These are phyloP conservation scores for Panicum hallii DNA, from an alignment of 202 grass and related monocot genomes.

Conservation along the genomic window DNA sequence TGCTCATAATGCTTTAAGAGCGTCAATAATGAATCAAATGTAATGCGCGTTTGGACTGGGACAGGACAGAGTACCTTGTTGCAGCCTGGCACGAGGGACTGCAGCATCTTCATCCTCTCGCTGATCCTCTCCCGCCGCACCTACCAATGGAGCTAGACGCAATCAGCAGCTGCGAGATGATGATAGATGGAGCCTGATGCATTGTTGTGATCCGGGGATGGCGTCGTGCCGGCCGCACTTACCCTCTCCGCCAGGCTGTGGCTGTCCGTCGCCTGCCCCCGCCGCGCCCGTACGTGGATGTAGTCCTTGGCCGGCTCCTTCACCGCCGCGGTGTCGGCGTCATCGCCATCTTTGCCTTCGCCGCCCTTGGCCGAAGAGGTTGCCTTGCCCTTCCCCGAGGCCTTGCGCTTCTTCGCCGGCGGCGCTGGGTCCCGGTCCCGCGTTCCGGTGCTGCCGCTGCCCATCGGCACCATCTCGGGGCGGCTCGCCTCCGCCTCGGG, in stretches of 20 bases:
- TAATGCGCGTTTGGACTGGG: not conserved
- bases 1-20: not conserved
- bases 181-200: not conserved
- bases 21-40: not conserved
- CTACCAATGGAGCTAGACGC: conserved; percentile 6
- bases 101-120: conserved; percentile 84
- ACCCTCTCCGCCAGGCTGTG: conserved; percentile 96
- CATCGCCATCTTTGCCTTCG: not conserved
- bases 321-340: not conserved
- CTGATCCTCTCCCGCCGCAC: conserved; percentile 81
- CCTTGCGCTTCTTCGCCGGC: conserved; percentile 63
- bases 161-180: not conserved
- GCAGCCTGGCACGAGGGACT: conserved; percentile 82
- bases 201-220: not conserved
- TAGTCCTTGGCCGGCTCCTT: conserved; percentile 60
- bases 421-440: not conserved
- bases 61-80: conserved; percentile 51
- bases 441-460: not conserved
- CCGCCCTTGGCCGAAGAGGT: conserved; percentile 31
- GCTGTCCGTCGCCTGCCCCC: conserved; percentile 92
- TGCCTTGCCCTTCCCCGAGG: conserved; percentile 49
- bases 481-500: conserved; percentile 12
- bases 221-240: not conserved
- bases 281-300: conserved; percentile 84
- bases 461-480: not conserved